Conservation (phyloP, 208 protist species). For the Trypanosoma brucei region DNA sequence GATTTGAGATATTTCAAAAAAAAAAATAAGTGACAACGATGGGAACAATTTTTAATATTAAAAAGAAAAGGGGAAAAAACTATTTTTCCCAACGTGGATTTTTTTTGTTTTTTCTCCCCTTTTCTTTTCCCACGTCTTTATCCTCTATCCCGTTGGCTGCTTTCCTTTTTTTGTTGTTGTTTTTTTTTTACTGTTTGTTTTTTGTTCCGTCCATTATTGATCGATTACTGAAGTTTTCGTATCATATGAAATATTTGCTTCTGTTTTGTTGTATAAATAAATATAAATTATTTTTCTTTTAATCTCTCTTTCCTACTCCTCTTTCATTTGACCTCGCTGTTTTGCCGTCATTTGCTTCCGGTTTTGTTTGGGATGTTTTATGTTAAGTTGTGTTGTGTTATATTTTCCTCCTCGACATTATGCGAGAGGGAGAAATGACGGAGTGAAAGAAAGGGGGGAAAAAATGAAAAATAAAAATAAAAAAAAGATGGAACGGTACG, state of each 20-base stretch:
- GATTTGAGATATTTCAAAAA: background rate
- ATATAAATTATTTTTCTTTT: background rate
- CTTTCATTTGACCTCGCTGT: no score
- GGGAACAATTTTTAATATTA: background rate
- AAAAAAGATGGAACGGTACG: no score
- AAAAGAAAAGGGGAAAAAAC: background rate
- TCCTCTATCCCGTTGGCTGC: background rate
- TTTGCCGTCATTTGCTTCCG: no score
- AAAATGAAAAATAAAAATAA: no score
- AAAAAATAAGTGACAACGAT: background rate
- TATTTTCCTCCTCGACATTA: no score
- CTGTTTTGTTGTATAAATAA: background rate
- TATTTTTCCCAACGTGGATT: background rate
- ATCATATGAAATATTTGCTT: background rate
- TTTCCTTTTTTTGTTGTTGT: background rate
- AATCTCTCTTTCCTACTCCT: background rate
- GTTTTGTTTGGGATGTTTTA: no score
- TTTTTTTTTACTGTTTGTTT: background rate
- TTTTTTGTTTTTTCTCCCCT: no score
- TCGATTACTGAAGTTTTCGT: background rate
- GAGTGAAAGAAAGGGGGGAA: no score
- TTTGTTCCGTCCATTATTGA: no score
- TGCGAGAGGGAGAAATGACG: no score
- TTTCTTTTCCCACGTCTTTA: no score
- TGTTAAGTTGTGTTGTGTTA: no score